Conservation (phyloP, 805 yeast genomes). For the Yamadazyma insecticola region DNA sequence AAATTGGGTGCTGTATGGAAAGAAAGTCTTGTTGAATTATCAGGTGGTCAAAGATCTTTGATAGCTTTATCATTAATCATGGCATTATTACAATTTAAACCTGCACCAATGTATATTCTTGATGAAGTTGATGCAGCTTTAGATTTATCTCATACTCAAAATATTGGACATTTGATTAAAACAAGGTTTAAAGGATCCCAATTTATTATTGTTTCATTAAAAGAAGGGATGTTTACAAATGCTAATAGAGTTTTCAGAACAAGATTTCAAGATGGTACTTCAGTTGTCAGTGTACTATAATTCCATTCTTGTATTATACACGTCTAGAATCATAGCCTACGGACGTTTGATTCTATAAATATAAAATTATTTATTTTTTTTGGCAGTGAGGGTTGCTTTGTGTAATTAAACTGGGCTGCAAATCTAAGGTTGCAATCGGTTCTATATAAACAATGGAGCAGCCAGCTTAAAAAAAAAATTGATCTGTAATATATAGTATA, state of each 20-base stretch:
- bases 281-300: conserved; percentile 69
- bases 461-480: too few relatives aligned
- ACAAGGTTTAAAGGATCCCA: conserved; percentile 94
- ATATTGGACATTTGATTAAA: conserved; percentile 93
- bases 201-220: conserved; percentile 91
- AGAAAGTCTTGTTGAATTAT: conserved; percentile 86
- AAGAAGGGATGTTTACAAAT: conserved; percentile 97
- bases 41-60: conserved; percentile 96
- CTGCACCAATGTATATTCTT: conserved; percentile 97
- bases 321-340: too few relatives aligned
- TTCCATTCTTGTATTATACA: too few relatives aligned
- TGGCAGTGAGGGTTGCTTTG: too few relatives aligned
- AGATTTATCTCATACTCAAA: conserved; percentile 95
- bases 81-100: conserved; percentile 90
- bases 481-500: too few relatives aligned
- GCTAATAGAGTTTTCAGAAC: conserved; percentile 94
- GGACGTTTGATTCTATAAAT: too few relatives aligned
- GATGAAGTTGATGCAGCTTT: conserved; percentile 99
- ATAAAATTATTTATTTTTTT: too few relatives aligned
- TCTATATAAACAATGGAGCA: too few relatives aligned
- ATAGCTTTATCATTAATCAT: conserved; percentile 88
- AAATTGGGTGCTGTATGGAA: conserved; percentile 93
- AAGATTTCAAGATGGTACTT: conserved; percentile 93
- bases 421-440: too few relatives aligned
- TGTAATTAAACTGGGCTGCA: too few relatives aligned